Evolutionary conservation across 164 flowering plant genomes (phyloP), one percentile per base, ranked within the genome.

Genomic region (Cinnamomum chago): DNA sequence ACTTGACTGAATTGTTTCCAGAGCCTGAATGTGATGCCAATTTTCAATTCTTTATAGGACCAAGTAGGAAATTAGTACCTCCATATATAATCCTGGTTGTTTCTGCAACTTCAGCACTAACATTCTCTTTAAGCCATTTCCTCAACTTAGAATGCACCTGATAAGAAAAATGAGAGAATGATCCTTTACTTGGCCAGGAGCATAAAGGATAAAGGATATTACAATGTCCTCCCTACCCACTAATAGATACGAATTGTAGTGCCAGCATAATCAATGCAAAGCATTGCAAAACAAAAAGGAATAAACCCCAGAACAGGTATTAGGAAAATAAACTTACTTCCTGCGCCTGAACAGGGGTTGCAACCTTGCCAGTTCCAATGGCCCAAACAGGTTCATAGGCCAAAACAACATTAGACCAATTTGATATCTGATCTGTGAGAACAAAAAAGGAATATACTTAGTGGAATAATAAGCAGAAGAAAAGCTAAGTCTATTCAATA

Each of bases 361-460:
- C 97, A 85, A 90, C 97, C 87, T 92, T 90, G 74, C 97, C 97
- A 20, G 97, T 92, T 73, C 97, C 97, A 86, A 92, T 90, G 58
- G 95, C 97, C 97, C 97, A 92, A 70, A 92, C 97, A 71, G 97
- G 97, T 73, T 92, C 97, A 78, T 92, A 92, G 35, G 97, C 97
- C 80, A 92, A 73, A 64, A 92, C 97, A 77, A 92, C 82, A 72
- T 90, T 82, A 9, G 72, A 81, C 95, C 97, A 91, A 68, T 82
- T 75, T 65, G 81, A 76, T 18, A 91, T 81, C 74, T 72, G 70
- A 13, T 84, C 97, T 92, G 90, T 14, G 72, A 71, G 64, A 10
- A 50, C 5, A 25, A 78, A 76, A 60, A 33, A 65, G 67, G 73
- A 68, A 20, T 20, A 27, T 67, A 18, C 28, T 67, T 18, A 28